Evolutionary conservation across 2,329 filamentous ascomycete genomes (phyloP).

Genomic region (Rosellinia necatrix): DNA sequence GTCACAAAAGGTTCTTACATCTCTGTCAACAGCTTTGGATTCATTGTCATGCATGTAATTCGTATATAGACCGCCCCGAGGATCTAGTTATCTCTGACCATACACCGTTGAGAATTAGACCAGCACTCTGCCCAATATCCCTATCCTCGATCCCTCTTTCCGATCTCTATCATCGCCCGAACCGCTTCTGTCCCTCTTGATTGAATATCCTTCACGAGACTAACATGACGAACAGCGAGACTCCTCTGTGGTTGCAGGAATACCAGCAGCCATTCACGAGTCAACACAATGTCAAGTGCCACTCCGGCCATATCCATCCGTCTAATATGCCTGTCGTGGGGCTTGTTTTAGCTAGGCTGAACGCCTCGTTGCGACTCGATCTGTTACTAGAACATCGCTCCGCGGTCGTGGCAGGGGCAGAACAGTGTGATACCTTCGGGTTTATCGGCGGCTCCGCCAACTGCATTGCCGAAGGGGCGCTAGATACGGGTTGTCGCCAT

Average conservation of each 20-base stretch:
- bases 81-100: too few species aligned
- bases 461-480: background rate
- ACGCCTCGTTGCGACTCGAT: constrained; percentile 8
- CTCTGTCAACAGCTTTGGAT: too few species aligned
- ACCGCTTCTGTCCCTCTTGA: background rate
- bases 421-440: background rate
- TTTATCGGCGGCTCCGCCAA: constrained; percentile 14
- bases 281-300: constrained; percentile 11
- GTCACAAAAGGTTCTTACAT: too few species aligned
- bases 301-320: constrained; percentile 5
- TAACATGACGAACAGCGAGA: background rate
- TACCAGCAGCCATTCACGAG: constrained; percentile 6
- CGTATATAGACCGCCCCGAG: too few species aligned
- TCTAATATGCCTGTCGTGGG: constrained; percentile 16
- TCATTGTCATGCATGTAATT: too few species aligned
- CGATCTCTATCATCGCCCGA: background rate
- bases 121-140: background rate
- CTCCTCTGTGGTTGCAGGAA: constrained; percentile 5
- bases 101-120: too few species aligned
- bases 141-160: too few species aligned
- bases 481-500: constrained; percentile 1
- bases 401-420: background rate
- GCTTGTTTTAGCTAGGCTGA: constrained; percentile 14
- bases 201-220: constrained; percentile 30
- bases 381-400: constrained; percentile 17